Conservation (phyloP, 805 yeast species). For the Cyberlindnera maritima region DNA sequence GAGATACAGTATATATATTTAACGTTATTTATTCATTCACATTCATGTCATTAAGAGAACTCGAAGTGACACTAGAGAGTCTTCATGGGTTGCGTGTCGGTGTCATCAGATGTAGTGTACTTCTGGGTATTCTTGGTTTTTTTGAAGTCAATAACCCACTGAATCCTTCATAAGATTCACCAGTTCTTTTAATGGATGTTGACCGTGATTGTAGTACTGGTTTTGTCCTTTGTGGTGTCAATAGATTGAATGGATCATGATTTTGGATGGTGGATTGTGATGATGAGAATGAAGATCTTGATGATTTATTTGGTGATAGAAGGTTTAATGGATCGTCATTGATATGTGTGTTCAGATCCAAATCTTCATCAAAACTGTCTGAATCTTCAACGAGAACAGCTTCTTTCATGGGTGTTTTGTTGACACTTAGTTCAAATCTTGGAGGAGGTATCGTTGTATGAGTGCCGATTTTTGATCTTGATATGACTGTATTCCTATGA, state of each 20-base stretch:
- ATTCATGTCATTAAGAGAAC: too few species aligned
- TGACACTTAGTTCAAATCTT: background rate
- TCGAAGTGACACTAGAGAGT: too few species aligned
- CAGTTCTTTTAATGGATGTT: background rate
- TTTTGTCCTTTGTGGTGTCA: background rate
- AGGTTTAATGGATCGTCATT: constrained; percentile 4
- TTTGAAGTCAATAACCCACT: background rate
- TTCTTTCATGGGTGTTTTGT: background rate
- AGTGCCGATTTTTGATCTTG: background rate
- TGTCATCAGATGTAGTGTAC: constrained; percentile 1
- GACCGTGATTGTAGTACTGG: background rate
- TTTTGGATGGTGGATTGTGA: background rate
- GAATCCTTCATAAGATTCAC: background rate
- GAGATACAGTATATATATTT: background rate
- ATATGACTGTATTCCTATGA: background rate
- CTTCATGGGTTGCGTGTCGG: constrained; percentile 1
- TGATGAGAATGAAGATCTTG: background rate
- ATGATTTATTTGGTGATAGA: background rate
- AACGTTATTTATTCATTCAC: background rate
- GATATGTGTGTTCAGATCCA: background rate
- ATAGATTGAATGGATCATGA: background rate
- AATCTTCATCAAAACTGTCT: background rate
- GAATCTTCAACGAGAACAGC: background rate
- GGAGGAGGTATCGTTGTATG: background rate
- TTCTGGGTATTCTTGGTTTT: background rate